Conservation (phyloP, 1,284 basidiomycete genomes). For the Cyathus pygmaeus region DNA sequence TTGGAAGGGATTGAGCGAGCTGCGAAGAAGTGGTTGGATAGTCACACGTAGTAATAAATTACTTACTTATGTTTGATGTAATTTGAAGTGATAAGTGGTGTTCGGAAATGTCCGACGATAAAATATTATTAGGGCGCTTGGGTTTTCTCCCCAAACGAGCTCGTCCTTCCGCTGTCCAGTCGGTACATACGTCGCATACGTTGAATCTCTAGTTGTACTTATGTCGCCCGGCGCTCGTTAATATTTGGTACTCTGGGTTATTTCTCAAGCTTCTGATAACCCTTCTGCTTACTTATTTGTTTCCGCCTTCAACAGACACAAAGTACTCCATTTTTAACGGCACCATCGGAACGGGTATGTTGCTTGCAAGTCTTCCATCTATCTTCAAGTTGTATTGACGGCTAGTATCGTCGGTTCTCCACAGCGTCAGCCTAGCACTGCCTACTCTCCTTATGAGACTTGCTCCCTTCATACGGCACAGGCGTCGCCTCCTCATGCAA, state of each 20-base stretch:
- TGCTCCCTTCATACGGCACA: constrained; percentile 55
- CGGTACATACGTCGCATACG: no score
- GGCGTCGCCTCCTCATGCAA: constrained; percentile 69
- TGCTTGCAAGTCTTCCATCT: constrained; percentile 12
- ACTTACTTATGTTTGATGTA: no score
- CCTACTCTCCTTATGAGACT: constrained; percentile 56
- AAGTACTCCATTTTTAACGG: background rate
- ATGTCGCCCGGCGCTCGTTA: background rate
- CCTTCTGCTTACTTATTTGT: background rate
- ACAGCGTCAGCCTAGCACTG: background rate
- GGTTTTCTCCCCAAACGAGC: no score
- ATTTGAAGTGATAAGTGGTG: no score
- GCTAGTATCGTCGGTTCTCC: background rate
- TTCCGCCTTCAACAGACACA: background rate
- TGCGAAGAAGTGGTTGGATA: constrained; percentile 62
- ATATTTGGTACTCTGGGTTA: background rate
- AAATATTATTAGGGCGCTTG: background rate
- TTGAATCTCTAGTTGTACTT: no score
- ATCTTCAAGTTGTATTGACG: background rate
- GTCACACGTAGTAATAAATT: constrained; percentile 19
- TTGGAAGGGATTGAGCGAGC: constrained; percentile 79
- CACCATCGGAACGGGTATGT: background rate
- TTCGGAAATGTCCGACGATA: constrained; percentile 1
- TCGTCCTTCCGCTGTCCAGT: no score
- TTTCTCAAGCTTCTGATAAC: background rate